Evolutionary conservation across 352 stramenopile species (phyloP).

Genomic region (Phytopythium mirpurense): DNA sequence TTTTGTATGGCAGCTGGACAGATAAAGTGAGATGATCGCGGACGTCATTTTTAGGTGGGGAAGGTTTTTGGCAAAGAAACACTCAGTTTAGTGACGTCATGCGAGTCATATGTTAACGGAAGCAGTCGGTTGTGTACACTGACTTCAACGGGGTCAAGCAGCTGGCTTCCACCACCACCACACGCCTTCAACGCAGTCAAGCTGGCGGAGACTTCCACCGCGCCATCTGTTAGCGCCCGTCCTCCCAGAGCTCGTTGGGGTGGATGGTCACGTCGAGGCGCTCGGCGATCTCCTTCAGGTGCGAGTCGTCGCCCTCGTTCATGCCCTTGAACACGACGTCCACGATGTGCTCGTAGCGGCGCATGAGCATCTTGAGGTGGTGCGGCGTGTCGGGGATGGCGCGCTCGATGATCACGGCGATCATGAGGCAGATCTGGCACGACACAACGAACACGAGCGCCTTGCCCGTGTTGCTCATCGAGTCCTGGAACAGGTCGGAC

Average conservation of each 20-base stretch:
- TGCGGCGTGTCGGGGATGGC: conserved; percentile 50
- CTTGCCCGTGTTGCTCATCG: conserved; percentile 34
- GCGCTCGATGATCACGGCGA: conserved; percentile 58
- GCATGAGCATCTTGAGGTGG: conserved; percentile 46
- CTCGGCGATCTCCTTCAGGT: conserved; percentile 69
- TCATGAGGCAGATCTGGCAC: conserved; percentile 62
- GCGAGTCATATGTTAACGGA: too few species aligned
- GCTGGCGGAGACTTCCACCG: too few species aligned
- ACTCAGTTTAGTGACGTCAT: too few species aligned
- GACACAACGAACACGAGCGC: conserved; percentile 66
- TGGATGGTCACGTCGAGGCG: conserved; percentile 70
- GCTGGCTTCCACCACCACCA: too few species aligned
- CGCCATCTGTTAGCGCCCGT: conserved; percentile 4
- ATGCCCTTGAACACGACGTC: conserved; percentile 74
- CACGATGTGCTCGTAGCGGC: conserved; percentile 70
- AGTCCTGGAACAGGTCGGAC: conserved; percentile 56
- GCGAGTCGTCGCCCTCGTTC: conserved; percentile 56
- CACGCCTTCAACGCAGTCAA: too few species aligned
- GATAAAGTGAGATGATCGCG: too few species aligned
- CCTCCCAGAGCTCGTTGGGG: conserved; percentile 64
- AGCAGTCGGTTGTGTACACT: too few species aligned
- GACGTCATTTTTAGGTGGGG: too few species aligned
- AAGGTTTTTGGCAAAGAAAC: too few species aligned
- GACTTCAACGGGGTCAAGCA: too few species aligned
- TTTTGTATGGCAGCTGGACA: too few species aligned